Percentiles rank a stretch among this genome's conserved stretches.
Evolutionary conservation across 768 basidiomycete species (phyloP).

Genomic region (Agaricus blazei): DNA sequence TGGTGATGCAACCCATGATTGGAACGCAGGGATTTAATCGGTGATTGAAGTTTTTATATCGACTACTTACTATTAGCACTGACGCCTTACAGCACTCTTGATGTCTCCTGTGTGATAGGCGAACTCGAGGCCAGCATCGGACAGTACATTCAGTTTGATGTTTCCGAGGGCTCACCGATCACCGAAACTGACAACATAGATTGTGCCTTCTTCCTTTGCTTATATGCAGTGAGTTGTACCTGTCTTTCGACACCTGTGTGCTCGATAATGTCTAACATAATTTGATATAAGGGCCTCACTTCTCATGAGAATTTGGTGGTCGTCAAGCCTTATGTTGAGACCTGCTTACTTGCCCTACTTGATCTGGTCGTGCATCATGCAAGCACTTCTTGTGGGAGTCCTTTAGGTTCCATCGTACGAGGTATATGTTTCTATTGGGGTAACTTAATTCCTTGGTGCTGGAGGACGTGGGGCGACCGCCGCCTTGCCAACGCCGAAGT

Average conservation of each 20-base stretch:
- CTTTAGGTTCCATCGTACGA: slow-evolving; percentile 23
- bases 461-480: slow-evolving; percentile 57
- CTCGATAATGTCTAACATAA: background rate
- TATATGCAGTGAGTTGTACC: slow-evolving; percentile 1
- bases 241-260: background rate
- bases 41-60: background rate
- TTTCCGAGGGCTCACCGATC: background rate
- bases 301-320: background rate
- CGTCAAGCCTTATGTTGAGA: background rate
- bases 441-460: slow-evolving; percentile 54
- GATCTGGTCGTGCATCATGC: background rate
- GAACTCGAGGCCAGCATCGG: slow-evolving; percentile 4
- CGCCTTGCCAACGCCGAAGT: slow-evolving; percentile 44
- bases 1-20: slow-evolving; percentile 45
- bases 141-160: slow-evolving; percentile 1
- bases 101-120: background rate
- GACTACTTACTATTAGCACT: background rate
- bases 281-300: background rate
- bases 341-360: slow-evolving; percentile 1
- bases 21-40: background rate
- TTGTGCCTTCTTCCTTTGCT: slow-evolving; percentile 1
- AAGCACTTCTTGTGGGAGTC: background rate
- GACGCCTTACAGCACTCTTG: background rate
- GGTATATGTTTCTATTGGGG: slow-evolving; percentile 57
- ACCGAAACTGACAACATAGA: background rate